phyloP scores from a whole-genome alignment of 306 rosid species.

The Quillaja saponaria region DNA sequence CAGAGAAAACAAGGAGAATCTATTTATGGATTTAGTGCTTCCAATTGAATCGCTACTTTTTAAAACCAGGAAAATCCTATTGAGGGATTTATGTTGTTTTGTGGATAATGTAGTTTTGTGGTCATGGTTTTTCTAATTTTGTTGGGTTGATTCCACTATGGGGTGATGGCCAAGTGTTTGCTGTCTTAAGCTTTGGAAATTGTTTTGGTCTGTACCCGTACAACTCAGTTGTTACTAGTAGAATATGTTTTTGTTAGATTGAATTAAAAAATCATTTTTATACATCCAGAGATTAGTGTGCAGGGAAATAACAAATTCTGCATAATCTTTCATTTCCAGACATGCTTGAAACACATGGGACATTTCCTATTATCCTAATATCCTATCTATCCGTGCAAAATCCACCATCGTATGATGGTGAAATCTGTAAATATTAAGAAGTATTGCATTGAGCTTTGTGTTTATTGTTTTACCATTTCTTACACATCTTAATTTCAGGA shows the following conservation, averaged over 20 bases:
- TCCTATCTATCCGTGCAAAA: background rate
- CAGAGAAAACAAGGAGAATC: background rate
- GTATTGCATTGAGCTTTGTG: background rate
- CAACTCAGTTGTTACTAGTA: too few species aligned
- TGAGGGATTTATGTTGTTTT: background rate
- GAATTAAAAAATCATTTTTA: background rate
- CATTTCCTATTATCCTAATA: background rate
- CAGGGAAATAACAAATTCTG: background rate
- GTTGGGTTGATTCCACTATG: background rate
- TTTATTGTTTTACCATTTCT: conserved; percentile 11
- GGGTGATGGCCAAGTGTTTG: conserved; percentile 16
- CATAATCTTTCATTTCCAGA: background rate
- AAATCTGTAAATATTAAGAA: conserved; percentile 2
- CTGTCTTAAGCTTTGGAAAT: background rate
- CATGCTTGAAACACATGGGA: background rate
- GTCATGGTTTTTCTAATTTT: background rate
- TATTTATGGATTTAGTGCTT: too few species aligned
- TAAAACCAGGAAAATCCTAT: background rate
- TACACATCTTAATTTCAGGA: conserved; percentile 33
- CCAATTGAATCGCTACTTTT: background rate
- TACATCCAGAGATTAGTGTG: background rate
- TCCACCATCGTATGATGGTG: background rate
- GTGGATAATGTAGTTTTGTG: background rate
- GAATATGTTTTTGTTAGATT: too few species aligned
- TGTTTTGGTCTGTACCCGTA: too few species aligned